A percentile compares a stretch with the other conserved stretches of the same genome.
Conservation (phyloP, 129 eudicot species). For the Flaveria linearis region DNA sequence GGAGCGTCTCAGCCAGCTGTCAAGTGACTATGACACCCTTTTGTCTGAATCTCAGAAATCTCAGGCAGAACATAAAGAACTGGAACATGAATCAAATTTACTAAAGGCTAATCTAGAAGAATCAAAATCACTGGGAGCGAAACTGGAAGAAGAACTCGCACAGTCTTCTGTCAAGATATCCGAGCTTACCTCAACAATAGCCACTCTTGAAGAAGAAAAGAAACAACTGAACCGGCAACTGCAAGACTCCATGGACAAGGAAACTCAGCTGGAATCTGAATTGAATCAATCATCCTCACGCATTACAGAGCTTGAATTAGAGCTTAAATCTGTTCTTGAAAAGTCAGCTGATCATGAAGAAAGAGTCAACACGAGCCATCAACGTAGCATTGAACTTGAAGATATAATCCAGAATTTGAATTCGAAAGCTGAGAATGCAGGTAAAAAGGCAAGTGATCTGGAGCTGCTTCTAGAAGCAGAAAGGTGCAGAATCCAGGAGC, state of each 20-base stretch:
- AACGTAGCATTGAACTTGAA: constrained; percentile 78
- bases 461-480: constrained; percentile 74
- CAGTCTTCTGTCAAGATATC: constrained; percentile 50
- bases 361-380: constrained; percentile 56
- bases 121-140: constrained; percentile 49
- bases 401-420: constrained; percentile 58
- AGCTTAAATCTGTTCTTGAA: constrained; percentile 54
- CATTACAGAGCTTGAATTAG: constrained; percentile 58
- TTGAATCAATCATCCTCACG: constrained; percentile 47
- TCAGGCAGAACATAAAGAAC: constrained; percentile 56
- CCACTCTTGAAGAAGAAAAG: constrained; percentile 61
- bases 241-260: constrained; percentile 51
- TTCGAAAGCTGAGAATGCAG: constrained; percentile 57
- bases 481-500: constrained; percentile 75
- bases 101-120: constrained; percentile 50
- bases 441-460: constrained; percentile 63
- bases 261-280: constrained; percentile 46
- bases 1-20: constrained; percentile 49
- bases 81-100: constrained; percentile 47
- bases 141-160: constrained; percentile 50
- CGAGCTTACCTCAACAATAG: constrained; percentile 43
- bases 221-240: constrained; percentile 39
- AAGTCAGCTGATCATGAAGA: constrained; percentile 65
- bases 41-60: constrained; percentile 50
- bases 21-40: constrained; percentile 59